phyloP scores from a whole-genome alignment of 2,329 filamentous ascomycete genomes.

The Zymoseptoria crescenta region DNA sequence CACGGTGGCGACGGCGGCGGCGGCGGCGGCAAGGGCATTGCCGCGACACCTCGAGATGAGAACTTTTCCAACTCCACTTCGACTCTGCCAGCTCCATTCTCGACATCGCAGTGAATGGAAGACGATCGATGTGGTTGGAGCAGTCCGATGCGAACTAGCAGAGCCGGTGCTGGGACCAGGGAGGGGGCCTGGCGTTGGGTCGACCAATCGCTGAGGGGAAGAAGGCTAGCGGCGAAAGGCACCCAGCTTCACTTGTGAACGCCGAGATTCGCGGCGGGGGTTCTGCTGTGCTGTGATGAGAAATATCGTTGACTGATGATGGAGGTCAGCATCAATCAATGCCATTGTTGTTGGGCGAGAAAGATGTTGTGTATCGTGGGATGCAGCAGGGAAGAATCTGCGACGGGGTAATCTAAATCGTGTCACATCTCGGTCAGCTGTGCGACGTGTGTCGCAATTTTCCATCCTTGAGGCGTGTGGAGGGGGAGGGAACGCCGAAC shows the following conservation, averaged over 20 bases:
- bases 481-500: background rate
- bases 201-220: background rate
- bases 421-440: background rate
- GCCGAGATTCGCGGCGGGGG: background rate
- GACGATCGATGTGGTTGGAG: background rate
- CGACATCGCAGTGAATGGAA: background rate
- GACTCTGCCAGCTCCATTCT: background rate
- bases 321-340: background rate
- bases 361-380: background rate
- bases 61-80: too few relatives aligned
- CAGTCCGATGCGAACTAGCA: background rate
- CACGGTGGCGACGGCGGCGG: too few relatives aligned
- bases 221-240: background rate
- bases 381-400: background rate
- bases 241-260: background rate
- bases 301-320: too few relatives aligned
- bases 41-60: too few relatives aligned
- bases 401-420: background rate
- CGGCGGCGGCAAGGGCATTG: too few relatives aligned
- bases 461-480: background rate
- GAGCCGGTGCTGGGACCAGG: background rate
- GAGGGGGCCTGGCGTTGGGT: background rate
- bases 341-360: background rate
- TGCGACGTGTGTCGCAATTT: background rate
- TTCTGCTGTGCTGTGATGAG: background rate